phyloP scores from a whole-genome alignment of 1,139 yeast genomes.

The Scheffersomyces cryptocercus region DNA sequence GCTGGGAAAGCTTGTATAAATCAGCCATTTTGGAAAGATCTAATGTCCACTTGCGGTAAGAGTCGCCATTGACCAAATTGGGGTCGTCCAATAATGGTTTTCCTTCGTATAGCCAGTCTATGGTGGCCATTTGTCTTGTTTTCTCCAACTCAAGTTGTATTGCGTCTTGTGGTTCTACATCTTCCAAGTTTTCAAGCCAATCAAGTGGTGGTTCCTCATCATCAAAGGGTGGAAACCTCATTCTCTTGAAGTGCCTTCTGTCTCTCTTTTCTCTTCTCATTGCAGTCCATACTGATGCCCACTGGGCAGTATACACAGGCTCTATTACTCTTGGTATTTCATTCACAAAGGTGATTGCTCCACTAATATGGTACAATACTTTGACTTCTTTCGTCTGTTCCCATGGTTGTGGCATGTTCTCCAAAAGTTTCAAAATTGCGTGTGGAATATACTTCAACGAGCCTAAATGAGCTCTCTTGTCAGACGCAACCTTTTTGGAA shows the following conservation, averaged over 20 bases:
- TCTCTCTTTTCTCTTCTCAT: slow-evolving; percentile 96
- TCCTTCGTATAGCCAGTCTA: slow-evolving; percentile 81
- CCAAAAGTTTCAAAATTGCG: slow-evolving; percentile 83
- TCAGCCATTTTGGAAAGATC: slow-evolving; percentile 63
- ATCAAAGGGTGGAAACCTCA: slow-evolving; percentile 94
- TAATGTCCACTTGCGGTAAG: slow-evolving; percentile 74
- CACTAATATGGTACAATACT: slow-evolving; percentile 86
- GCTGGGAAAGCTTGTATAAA: slow-evolving; percentile 65
- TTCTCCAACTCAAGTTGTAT: slow-evolving; percentile 65
- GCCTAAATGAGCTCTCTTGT: slow-evolving; percentile 85
- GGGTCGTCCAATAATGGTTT: slow-evolving; percentile 67
- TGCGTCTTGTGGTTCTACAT: slow-evolving; percentile 68
- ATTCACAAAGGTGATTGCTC: slow-evolving; percentile 94
- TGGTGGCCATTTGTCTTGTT: slow-evolving; percentile 56
- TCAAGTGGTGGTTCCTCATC: slow-evolving; percentile 94
- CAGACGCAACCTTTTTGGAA: slow-evolving; percentile 77
- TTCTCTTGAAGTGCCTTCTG: slow-evolving; percentile 82
- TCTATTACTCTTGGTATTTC: slow-evolving; percentile 91
- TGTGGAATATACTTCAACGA: slow-evolving; percentile 95
- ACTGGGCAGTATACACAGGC: slow-evolving; percentile 89
- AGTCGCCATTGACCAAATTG: slow-evolving; percentile 64
- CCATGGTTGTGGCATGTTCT: slow-evolving; percentile 99
- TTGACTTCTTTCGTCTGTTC: slow-evolving; percentile 82
- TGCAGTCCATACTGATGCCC: slow-evolving; percentile 91
- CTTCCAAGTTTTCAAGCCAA: slow-evolving; percentile 78